Base-by-base conservation (phyloP, 1,284 basidiomycete genomes). In the Leccinum pachyderme region DNA sequence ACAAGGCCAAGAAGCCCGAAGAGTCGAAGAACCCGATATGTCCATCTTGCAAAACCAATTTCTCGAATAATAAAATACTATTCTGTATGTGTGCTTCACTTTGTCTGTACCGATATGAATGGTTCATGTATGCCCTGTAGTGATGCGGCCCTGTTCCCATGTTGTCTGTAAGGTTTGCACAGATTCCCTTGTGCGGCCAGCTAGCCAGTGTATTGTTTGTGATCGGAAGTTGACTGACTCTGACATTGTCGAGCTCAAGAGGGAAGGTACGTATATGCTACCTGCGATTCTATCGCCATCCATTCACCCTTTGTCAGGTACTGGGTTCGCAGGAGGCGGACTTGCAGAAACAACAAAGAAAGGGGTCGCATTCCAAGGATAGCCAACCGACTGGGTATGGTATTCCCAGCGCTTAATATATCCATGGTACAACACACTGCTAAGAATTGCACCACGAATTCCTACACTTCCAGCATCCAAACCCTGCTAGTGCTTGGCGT, bases 261-360 rank as follows among this genome's bases (percentile, higher is more conserved):
- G 91, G 59, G 93, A 96, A 82, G 93, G 92, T 86, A 54, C 59
- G 78, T 71, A 3, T 5, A 3, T 29, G 12, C 45, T 9, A 3
- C 28, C 31, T 22, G 3, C 29, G 24, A 11, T 39, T 24, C 22
- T 18, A 28, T 49, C 7, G 35, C 37, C 18, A 32, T 53, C 37
- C 29, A 7, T 51, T 31, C 44, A n/a, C 49, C 33, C 28, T 48
- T 56, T 56, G 59, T 51, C 51, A 92, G 90, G 91, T 22, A 95
- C 93, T 5, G 93, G 93, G 0, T 95, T 89, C 65, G 92, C 93
- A 7, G 90, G 90, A 33, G 93, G 93, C 22, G 93, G 93, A n/a
- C 71, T 93, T 58, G 90, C 93, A n/a, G 91, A 93, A 71, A 87
- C 88, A 0, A 83, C 80, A 31, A 91, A 82, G 69, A 74, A 75